Percentiles rank a stretch among this genome's conserved stretches.
Conservation (phyloP, 2,329 filamentous ascomycete genomes). For the Cordyceps tenuipes region DNA sequence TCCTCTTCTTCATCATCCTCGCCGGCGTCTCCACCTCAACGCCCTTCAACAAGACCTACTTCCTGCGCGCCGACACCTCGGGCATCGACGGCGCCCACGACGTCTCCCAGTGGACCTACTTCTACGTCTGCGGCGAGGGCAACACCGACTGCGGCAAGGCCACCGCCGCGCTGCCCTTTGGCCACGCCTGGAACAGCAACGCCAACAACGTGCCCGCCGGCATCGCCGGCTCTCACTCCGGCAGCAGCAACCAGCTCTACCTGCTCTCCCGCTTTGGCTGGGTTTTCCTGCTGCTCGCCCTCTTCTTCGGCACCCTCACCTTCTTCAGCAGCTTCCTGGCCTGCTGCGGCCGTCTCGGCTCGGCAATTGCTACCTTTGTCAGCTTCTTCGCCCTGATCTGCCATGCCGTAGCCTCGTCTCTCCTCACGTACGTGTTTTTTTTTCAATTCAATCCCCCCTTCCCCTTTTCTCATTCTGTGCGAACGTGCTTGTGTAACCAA, state of each 20-base stretch:
- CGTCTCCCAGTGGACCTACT: constrained; percentile 80
- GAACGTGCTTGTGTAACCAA: constrained; percentile 15
- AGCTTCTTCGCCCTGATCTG: constrained; percentile 58
- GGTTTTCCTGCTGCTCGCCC: constrained; percentile 77
- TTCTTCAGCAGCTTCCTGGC: constrained; percentile 62
- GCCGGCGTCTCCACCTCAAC: constrained; percentile 40
- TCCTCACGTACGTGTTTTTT: constrained; percentile 64
- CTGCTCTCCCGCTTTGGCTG: constrained; percentile 89
- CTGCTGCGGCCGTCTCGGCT: constrained; percentile 61
- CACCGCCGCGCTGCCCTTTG: constrained; percentile 58
- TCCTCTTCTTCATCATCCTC: constrained; percentile 53
- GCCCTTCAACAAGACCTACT: constrained; percentile 69
- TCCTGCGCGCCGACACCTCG: constrained; percentile 70
- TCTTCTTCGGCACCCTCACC: constrained; percentile 66
- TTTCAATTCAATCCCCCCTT: neutral
- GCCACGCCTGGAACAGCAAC: constrained; percentile 57
- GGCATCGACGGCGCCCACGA: constrained; percentile 61
- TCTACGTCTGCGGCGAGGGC: constrained; percentile 65
- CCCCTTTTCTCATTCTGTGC: neutral
- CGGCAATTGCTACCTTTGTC: constrained; percentile 55
- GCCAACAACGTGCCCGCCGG: constrained; percentile 32
- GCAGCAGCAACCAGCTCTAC: constrained; percentile 56
- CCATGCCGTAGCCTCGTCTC: constrained; percentile 54
- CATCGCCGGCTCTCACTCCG: constrained; percentile 44
- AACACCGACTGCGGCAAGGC: constrained; percentile 56